Percentiles rank a stretch among this genome's conserved stretches.
phyloP scores from a whole-genome alignment of 169 alveolate species.

The Plasmodium fragile region DNA sequence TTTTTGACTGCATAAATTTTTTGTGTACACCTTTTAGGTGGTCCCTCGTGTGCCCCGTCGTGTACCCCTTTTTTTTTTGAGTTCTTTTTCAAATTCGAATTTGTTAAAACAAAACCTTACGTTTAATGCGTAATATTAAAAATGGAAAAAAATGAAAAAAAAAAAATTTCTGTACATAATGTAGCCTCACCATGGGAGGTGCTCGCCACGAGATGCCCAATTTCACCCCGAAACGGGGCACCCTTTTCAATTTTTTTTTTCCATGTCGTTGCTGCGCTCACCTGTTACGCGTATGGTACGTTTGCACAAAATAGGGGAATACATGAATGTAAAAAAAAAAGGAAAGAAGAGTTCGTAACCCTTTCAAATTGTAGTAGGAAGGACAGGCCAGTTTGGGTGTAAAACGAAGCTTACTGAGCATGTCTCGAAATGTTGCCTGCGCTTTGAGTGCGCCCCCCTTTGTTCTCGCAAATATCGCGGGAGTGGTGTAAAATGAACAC shows the following conservation, averaged over 20 bases:
- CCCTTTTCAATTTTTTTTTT: background rate
- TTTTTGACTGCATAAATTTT: background rate
- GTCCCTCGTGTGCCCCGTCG: background rate
- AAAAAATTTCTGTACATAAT: background rate
- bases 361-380: background rate
- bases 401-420: background rate
- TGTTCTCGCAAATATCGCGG: background rate
- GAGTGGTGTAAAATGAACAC: background rate
- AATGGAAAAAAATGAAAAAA: background rate
- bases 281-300: background rate
- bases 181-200: background rate
- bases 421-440: background rate
- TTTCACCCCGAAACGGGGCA: background rate
- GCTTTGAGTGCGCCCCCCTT: background rate
- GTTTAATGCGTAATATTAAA: background rate
- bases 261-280: background rate
- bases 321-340: background rate
- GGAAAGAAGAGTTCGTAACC: background rate
- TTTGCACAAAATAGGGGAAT: background rate
- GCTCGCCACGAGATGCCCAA: background rate
- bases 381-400: background rate
- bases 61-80: background rate
- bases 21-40: background rate
- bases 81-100: conserved; percentile 3
- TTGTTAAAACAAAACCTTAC: background rate